Conservation (phyloP, 208 protist species). For the Leishmania braziliensis region DNA sequence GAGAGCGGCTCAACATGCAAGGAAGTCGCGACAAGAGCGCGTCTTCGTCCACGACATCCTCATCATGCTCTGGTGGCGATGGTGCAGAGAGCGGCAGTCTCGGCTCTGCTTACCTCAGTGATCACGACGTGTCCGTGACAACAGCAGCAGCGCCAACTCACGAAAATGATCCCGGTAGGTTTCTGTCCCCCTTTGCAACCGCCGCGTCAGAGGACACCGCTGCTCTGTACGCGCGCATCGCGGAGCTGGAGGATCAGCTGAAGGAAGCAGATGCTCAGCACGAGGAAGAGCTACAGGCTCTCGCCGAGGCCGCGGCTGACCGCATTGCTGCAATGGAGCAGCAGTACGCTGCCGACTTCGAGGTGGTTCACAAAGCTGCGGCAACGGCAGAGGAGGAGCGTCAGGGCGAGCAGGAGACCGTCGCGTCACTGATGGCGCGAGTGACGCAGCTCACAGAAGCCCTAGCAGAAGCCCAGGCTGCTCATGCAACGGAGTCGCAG, state of each 20-base stretch:
- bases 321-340: constrained; percentile 62
- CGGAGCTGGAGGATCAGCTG: constrained; percentile 31
- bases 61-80: neutral
- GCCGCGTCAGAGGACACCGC: constrained; percentile 1
- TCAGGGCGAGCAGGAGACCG: constrained; percentile 1
- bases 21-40: neutral
- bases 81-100: neutral
- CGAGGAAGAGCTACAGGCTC: constrained; percentile 56
- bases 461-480: constrained; percentile 8
- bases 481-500: constrained; percentile 9
- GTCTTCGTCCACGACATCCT: neutral
- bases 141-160: constrained; percentile 5
- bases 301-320: constrained; percentile 51
- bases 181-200: neutral
- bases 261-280: constrained; percentile 29
- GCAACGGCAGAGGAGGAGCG: neutral
- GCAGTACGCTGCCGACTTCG: constrained; percentile 22
- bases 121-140: constrained; percentile 3
- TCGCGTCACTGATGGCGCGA: constrained; percentile 5
- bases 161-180: neutral
- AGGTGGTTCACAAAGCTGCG: neutral
- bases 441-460: constrained; percentile 5
- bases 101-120: neutral
- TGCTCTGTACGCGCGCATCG: constrained; percentile 20
- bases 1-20: constrained; percentile 1